Conservation (phyloP, 192 early-diverging fungal species). For the Coemansia sp. region DNA sequence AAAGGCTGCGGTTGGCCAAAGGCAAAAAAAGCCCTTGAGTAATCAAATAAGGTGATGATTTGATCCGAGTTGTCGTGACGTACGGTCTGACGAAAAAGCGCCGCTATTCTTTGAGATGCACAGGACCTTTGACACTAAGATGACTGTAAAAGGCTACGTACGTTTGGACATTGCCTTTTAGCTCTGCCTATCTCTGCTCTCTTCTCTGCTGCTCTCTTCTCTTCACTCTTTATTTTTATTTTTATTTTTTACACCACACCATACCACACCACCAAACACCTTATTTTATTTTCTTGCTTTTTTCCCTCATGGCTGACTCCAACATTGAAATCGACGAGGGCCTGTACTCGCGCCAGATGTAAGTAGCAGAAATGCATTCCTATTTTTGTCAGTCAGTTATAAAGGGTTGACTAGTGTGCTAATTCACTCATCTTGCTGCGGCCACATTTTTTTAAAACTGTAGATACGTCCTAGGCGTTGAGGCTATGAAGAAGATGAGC, state of each 20-base stretch:
- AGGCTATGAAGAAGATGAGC: slow-evolving; percentile 99
- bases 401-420: background rate
- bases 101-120: no score
- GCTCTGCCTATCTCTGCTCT: no score
- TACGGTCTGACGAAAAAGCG: background rate
- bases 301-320: slow-evolving; percentile 16
- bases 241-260: slow-evolving; percentile 2
- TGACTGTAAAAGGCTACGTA: no score
- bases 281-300: slow-evolving; percentile 18
- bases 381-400: background rate
- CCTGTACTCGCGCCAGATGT: slow-evolving; percentile 99
- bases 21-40: background rate
- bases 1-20: background rate
- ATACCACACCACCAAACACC: background rate
- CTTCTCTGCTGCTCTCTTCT: slow-evolving; percentile 1
- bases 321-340: slow-evolving; percentile 84
- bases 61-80: background rate
- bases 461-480: slow-evolving; percentile 90
- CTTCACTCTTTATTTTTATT: background rate
- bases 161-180: no score
- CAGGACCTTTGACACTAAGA: no score
- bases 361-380: slow-evolving; percentile 44
- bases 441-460: slow-evolving; percentile 11
- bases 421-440: background rate
- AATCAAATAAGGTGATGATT: background rate